phyloP scores from a whole-genome alignment of 768 basidiomycete genomes.

The Sporobolomyces roseus region DNA sequence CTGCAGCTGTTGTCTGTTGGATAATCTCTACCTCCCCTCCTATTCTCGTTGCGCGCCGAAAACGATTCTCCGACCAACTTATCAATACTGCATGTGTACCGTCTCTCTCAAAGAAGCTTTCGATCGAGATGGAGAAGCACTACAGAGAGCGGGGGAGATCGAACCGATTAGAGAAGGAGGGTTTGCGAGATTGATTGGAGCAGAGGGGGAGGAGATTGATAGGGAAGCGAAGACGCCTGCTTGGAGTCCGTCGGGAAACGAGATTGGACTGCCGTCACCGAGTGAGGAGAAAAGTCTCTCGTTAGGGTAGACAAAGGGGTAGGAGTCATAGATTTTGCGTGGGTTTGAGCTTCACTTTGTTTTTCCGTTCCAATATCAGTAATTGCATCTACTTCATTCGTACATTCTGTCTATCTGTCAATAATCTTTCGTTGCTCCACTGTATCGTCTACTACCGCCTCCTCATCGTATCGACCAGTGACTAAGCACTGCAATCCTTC shows the following conservation, averaged over 20 bases:
- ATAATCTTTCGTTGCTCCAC: too few species aligned
- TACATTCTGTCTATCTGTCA: too few species aligned
- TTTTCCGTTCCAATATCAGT: too few species aligned
- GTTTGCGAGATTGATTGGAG: background rate
- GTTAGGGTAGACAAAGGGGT: too few species aligned
- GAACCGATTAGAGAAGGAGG: slow-evolving; percentile 11
- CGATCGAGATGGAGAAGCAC: slow-evolving; percentile 11
- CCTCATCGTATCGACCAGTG: too few species aligned
- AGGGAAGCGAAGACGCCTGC: slow-evolving; percentile 13
- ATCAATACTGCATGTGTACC: slow-evolving; percentile 10
- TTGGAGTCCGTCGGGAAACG: background rate
- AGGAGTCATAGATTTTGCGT: too few species aligned
- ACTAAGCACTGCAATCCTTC: too few species aligned
- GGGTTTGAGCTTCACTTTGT: too few species aligned
- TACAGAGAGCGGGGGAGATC: slow-evolving; percentile 19
- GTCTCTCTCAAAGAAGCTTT: slow-evolving; percentile 10
- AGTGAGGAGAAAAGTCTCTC: too few species aligned
- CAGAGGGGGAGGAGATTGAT: background rate
- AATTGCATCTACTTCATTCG: too few species aligned
- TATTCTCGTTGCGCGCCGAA: slow-evolving; percentile 2
- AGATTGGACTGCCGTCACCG: background rate
- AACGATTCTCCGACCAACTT: slow-evolving; percentile 12
- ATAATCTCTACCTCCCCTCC: slow-evolving; percentile 26
- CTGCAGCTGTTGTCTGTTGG: slow-evolving; percentile 28
- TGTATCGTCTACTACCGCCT: too few species aligned